Percentiles rank a stretch among this genome's conserved stretches.
Evolutionary conservation across 345 rosid species (phyloP).

Genomic region (Heritiera littoralis): DNA sequence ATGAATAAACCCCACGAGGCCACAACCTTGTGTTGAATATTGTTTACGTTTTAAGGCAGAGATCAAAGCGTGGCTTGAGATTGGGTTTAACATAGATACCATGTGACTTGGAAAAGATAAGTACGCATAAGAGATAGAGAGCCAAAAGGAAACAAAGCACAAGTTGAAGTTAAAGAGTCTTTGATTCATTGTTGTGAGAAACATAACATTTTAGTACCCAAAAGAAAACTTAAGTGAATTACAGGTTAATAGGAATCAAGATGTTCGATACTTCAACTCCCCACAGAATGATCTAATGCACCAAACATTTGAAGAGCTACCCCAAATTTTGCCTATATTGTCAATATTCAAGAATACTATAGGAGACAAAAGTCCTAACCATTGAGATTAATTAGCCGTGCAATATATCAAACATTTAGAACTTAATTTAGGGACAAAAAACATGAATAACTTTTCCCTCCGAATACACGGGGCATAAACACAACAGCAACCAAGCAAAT

Average conservation of each 20-base stretch:
- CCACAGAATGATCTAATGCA: too few relatives aligned
- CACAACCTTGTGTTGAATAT: not conserved
- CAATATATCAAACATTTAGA: not conserved
- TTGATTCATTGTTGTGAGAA: too few relatives aligned
- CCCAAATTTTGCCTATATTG: slow-evolving; percentile 7
- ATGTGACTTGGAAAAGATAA: not conserved
- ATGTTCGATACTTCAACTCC: too few relatives aligned
- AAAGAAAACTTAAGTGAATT: too few relatives aligned
- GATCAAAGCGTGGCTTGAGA: not conserved
- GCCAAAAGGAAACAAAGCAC: too few relatives aligned
- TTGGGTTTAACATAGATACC: not conserved
- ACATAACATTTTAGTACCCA: too few relatives aligned
- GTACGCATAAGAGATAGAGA: not conserved
- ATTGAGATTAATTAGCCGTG: not conserved
- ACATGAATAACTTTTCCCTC: not conserved
- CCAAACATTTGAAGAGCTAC: not conserved
- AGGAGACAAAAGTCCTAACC: not conserved
- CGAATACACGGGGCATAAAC: not conserved
- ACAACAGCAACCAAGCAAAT: not conserved
- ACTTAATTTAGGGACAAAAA: not conserved
- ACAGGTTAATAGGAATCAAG: too few relatives aligned
- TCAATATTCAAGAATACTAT: not conserved
- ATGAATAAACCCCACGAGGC: too few relatives aligned
- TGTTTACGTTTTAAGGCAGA: not conserved
- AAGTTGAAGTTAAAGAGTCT: too few relatives aligned